phyloP scores from a whole-genome alignment of 2,329 filamentous ascomycete genomes.

The Hortaea werneckii region DNA sequence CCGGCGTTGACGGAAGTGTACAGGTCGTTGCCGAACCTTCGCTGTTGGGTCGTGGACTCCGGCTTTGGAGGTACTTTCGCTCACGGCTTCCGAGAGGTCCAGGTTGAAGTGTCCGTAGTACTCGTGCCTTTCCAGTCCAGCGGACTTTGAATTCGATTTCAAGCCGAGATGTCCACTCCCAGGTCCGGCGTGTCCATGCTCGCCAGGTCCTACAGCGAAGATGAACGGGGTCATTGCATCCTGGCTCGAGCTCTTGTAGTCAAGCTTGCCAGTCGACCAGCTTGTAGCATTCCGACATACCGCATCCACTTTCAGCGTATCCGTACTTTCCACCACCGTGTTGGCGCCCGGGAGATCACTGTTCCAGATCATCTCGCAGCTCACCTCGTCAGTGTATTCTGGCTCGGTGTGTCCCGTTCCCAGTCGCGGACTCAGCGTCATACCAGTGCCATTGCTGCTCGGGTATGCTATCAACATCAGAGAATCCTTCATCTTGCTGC shows the following conservation, averaged over 20 bases:
- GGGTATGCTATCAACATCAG: slow-evolving; percentile 37
- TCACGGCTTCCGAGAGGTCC: slow-evolving; percentile 27
- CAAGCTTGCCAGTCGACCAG: slow-evolving; percentile 16
- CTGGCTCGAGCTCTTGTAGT: neutral
- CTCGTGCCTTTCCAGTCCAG: slow-evolving; percentile 25
- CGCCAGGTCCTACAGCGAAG: slow-evolving; percentile 29
- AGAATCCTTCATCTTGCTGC: slow-evolving; percentile 30
- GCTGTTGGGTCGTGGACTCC: slow-evolving; percentile 23
- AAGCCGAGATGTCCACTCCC: slow-evolving; percentile 2
- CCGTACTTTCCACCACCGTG: slow-evolving; percentile 10
- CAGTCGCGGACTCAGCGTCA: slow-evolving; percentile 29
- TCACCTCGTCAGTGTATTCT: slow-evolving; percentile 17
- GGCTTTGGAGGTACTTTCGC: slow-evolving; percentile 11
- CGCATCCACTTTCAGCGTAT: slow-evolving; percentile 12
- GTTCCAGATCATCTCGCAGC: slow-evolving; percentile 13
- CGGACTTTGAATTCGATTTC: slow-evolving; percentile 18
- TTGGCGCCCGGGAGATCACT: slow-evolving; percentile 10
- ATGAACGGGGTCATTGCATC: slow-evolving; percentile 27
- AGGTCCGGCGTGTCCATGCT: neutral
- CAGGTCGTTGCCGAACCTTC: neutral
- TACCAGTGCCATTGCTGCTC: slow-evolving; percentile 20
- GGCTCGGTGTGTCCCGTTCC: slow-evolving; percentile 28
- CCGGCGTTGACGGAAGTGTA: slow-evolving; percentile 14
- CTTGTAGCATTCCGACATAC: slow-evolving; percentile 28
- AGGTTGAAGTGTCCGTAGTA: slow-evolving; percentile 31